Evolutionary conservation across 2,329 filamentous ascomycete species (phyloP).

Genomic region (Trichoderma lentiforme): DNA sequence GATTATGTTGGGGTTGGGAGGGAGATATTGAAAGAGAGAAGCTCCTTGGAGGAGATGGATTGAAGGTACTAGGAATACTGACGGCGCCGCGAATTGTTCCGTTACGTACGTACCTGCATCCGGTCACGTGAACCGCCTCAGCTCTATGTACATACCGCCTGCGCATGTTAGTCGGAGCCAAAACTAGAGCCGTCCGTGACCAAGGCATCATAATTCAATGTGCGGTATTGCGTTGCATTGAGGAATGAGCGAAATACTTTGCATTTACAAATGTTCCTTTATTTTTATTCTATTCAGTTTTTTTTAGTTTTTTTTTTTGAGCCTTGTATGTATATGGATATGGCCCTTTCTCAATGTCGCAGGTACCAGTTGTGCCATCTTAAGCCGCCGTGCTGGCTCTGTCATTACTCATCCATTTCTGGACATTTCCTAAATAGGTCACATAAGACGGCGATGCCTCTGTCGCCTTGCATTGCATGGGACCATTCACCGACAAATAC

Average conservation of each 20-base stretch:
- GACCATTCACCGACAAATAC: not conserved
- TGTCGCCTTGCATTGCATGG: not conserved
- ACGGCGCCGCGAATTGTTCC: conserved; percentile 29
- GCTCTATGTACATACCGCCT: not conserved
- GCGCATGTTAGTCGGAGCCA: not conserved
- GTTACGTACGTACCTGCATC: conserved; percentile 9
- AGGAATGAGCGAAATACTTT: not conserved
- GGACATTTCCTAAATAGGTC: conserved; percentile 1
- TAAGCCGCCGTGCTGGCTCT: not conserved
- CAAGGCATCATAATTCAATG: not conserved
- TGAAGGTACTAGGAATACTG: not conserved
- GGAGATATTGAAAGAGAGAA: conserved; percentile 14
- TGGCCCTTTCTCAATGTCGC: not conserved
- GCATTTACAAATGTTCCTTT: not conserved
- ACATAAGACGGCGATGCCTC: not conserved
- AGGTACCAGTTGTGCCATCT: not conserved
- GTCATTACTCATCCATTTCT: not conserved
- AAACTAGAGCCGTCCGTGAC: not conserved
- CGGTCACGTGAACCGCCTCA: conserved; percentile 28
- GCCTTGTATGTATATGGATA: not conserved
- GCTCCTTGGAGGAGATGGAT: not conserved
- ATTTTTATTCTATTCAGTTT: not conserved
- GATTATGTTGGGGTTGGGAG: conserved; percentile 25
- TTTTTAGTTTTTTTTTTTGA: not conserved
- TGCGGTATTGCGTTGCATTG: not conserved